Percentiles rank a stretch among this genome's conserved stretches.
phyloP scores from a whole-genome alignment of 164 flowering plant genomes.

The Pachysandra terminalis region DNA sequence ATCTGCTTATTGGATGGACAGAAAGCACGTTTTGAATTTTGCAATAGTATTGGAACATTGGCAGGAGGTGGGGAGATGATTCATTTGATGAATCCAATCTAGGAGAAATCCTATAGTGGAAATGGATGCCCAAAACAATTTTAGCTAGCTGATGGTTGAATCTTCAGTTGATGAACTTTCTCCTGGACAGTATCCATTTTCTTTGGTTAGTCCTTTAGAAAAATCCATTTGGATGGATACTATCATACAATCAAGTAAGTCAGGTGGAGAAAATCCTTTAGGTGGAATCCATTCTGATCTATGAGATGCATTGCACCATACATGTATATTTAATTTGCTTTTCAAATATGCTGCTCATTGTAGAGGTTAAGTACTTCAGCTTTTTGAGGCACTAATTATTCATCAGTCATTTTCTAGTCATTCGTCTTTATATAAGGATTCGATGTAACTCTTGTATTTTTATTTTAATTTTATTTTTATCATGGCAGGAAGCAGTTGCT shows the following conservation, averaged over 20 bases:
- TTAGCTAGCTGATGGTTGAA: background rate
- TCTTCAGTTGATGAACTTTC: background rate
- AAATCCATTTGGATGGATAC: background rate
- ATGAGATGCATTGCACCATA: background rate
- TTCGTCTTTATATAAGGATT: background rate
- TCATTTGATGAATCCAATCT: background rate
- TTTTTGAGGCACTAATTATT: background rate
- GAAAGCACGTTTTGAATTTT: too few species aligned
- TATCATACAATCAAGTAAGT: background rate
- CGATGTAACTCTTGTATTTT: background rate
- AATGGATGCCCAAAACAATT: background rate
- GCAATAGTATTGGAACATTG: background rate
- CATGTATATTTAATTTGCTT: background rate
- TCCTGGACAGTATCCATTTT: background rate
- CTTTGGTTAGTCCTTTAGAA: too few species aligned
- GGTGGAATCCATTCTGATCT: background rate
- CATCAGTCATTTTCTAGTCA: too few species aligned
- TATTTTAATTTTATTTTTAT: background rate
- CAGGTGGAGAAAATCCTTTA: background rate
- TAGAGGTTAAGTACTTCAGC: too few species aligned
- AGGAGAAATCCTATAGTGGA: background rate
- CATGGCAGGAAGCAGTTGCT: slow-evolving; percentile 73
- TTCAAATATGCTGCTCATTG: background rate
- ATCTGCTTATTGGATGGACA: too few species aligned
- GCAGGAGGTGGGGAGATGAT: background rate